Conservation (phyloP, 768 basidiomycete species). For the Suillus brevipes region DNA sequence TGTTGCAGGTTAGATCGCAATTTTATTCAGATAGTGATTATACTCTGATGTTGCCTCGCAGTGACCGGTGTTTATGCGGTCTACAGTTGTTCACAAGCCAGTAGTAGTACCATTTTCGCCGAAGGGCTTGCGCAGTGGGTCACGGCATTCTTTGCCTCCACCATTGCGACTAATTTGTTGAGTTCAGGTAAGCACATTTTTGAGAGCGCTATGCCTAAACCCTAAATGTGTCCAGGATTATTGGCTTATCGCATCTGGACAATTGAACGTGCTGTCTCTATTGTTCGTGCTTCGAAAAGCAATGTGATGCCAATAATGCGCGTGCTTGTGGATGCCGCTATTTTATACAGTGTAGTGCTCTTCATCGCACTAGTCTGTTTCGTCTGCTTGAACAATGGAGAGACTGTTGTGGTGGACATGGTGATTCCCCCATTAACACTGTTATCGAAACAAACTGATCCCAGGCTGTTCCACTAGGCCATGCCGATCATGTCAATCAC, state of each 20-base stretch:
- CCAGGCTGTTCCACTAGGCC: background rate
- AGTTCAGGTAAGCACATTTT: slow-evolving; percentile 3
- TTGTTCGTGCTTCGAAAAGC: background rate
- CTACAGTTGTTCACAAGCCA: too few relatives aligned
- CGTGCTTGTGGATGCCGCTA: too few relatives aligned
- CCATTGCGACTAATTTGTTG: slow-evolving; percentile 9
- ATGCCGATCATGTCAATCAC: background rate
- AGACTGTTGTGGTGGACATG: background rate
- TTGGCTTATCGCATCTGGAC: background rate
- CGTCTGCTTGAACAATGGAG: background rate
- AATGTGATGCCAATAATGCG: too few relatives aligned
- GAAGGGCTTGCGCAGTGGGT: background rate
- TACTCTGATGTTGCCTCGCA: background rate
- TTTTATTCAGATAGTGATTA: background rate
- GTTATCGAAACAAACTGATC: background rate
- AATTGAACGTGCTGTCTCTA: background rate
- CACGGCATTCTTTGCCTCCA: background rate
- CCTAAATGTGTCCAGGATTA: background rate
- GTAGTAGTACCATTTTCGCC: background rate
- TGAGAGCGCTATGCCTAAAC: too few relatives aligned
- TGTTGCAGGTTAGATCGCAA: slow-evolving; percentile 3
- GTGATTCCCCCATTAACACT: background rate
- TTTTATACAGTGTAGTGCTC: background rate
- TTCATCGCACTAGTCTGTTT: background rate
- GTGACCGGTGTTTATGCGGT: background rate